phyloP scores from a whole-genome alignment of 129 eudicot genomes.

The Calendula officinalis region DNA sequence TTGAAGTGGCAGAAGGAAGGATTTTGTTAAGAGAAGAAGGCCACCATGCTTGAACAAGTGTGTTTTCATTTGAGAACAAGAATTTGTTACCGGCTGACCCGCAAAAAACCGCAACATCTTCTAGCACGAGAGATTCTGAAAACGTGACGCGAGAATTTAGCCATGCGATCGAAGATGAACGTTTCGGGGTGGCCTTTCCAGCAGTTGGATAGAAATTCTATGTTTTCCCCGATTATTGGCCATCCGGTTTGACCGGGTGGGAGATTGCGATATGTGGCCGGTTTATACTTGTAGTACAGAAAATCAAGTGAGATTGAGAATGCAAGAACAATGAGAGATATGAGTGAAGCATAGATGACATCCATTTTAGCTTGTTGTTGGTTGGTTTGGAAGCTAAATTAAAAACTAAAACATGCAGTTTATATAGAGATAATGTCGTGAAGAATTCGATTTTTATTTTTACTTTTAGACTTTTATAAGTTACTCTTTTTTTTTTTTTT shows the following conservation, averaged over 20 bases:
- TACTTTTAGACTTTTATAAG: too few relatives aligned
- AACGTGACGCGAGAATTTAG: conserved; percentile 18
- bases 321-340: background rate
- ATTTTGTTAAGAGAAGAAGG: conserved; percentile 10
- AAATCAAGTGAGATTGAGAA: background rate
- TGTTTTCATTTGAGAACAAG: conserved; percentile 6
- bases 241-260: conserved; percentile 32
- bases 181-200: conserved; percentile 38
- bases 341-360: conserved; percentile 13
- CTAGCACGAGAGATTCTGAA: conserved; percentile 12
- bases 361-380: conserved; percentile 21
- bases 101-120: conserved; percentile 13
- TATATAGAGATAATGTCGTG: too few relatives aligned
- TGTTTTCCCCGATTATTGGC: conserved; percentile 27
- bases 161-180: conserved; percentile 27
- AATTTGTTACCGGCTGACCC: conserved; percentile 23
- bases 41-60: conserved; percentile 24
- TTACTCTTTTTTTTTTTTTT: too few relatives aligned
- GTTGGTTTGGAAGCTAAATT: background rate
- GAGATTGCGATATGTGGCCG: background rate
- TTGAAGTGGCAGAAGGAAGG: background rate
- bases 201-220: conserved; percentile 24
- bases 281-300: background rate
- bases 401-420: too few relatives aligned
- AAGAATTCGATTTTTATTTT: too few relatives aligned